Conservation (phyloP, 768 basidiomycete genomes). For the Mycena crocata region DNA sequence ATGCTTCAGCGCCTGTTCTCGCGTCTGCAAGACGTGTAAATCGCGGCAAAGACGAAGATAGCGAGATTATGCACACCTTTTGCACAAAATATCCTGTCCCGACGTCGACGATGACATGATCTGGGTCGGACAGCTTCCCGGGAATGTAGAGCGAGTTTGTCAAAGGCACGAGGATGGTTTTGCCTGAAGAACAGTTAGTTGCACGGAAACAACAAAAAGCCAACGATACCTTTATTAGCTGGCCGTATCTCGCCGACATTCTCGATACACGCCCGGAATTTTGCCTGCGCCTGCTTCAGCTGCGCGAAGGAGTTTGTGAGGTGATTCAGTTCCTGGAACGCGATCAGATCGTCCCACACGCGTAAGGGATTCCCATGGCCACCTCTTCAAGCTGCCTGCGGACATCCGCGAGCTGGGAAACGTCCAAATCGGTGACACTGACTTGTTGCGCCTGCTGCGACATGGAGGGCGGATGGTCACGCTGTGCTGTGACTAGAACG, state of each 20-base stretch:
- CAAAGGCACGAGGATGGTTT: slow-evolving; percentile 90
- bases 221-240: slow-evolving; percentile 66
- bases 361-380: slow-evolving; percentile 28
- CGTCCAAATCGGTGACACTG: slow-evolving; percentile 84
- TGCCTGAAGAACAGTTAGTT: slow-evolving; percentile 61
- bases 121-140: slow-evolving; percentile 84
- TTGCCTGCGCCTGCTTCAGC: slow-evolving; percentile 91
- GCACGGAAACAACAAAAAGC: not conserved
- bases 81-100: slow-evolving; percentile 97
- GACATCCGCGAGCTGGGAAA: slow-evolving; percentile 89
- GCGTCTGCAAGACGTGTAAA: slow-evolving; percentile 64
- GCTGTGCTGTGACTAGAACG: not conserved
- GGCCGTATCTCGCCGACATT: slow-evolving; percentile 82
- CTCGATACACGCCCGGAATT: slow-evolving; percentile 89
- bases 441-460: slow-evolving; percentile 76
- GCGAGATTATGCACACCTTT: slow-evolving; percentile 66
- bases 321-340: slow-evolving; percentile 86
- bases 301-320: slow-evolving; percentile 92
- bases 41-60: not conserved
- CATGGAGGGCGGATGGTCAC: slow-evolving; percentile 40
- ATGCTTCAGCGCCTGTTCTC: slow-evolving; percentile 81
- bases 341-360: slow-evolving; percentile 11
- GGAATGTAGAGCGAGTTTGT: slow-evolving; percentile 97
- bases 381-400: slow-evolving; percentile 94
- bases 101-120: slow-evolving; percentile 93